These are phyloP conservation scores for Epichloe amarillans DNA, from an alignment of 2,329 filamentous ascomycete species.

Conservation along the genomic window DNA sequence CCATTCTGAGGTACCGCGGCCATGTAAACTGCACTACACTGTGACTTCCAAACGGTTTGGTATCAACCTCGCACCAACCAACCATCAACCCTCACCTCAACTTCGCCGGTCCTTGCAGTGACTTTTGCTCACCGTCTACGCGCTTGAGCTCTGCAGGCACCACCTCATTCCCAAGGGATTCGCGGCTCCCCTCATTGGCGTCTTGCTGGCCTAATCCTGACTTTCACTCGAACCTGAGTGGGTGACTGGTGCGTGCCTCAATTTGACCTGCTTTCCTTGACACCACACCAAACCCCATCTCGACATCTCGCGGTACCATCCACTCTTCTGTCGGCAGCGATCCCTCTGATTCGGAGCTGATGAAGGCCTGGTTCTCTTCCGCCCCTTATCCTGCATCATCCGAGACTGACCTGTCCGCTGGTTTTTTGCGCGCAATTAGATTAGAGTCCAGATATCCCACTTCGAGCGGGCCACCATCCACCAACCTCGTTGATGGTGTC, in stretches of 20 bases:
- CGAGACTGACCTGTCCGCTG: background rate
- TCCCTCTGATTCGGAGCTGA: background rate
- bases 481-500: constrained; percentile 25
- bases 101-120: background rate
- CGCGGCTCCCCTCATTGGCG: constrained; percentile 15
- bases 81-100: background rate
- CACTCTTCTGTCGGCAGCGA: background rate
- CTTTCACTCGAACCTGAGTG: constrained; percentile 4
- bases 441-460: background rate
- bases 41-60: constrained; percentile 18
- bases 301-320: constrained; percentile 2
- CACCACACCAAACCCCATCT: constrained; percentile 3
- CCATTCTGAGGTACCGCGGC: constrained; percentile 18
- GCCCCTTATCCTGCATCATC: background rate
- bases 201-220: constrained; percentile 27
- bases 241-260: constrained; percentile 22
- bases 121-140: background rate
- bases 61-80: constrained; percentile 3
- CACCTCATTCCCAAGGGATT: background rate
- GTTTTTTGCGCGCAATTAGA: background rate
- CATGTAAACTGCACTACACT: constrained; percentile 18
- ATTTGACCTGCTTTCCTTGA: constrained; percentile 18
- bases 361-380: background rate
- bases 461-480: constrained; percentile 7
- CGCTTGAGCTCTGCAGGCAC: background rate